Evolutionary conservation across 306 rosid species (phyloP).

Genomic region (Rosa multiflora): DNA sequence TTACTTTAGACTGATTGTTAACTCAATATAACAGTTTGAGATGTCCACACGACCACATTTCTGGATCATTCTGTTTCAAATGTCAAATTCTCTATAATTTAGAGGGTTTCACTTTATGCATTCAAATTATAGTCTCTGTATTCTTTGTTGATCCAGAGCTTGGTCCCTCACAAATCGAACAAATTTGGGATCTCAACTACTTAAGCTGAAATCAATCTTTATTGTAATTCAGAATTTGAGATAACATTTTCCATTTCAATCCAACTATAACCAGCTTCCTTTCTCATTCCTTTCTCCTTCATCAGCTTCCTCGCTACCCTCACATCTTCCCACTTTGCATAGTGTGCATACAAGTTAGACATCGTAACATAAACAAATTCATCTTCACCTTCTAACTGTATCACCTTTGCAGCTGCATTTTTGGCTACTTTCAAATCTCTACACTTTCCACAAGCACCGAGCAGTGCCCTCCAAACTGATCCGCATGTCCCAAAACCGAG

Average conservation of each 20-base stretch:
- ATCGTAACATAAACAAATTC: conserved; percentile 57
- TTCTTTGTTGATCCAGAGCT: background rate
- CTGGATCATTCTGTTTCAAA: background rate
- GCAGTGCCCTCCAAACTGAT: conserved; percentile 66
- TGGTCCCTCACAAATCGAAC: background rate
- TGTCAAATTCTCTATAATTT: background rate
- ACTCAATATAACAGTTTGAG: background rate
- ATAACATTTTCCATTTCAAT: conserved; percentile 36
- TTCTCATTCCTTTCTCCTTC: conserved; percentile 47
- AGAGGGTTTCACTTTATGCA: no score
- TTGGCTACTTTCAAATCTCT: conserved; percentile 48
- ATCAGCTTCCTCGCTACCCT: conserved; percentile 49
- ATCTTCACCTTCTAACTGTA: conserved; percentile 48
- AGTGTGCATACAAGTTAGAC: conserved; percentile 60
- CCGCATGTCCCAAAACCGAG: conserved; percentile 53
- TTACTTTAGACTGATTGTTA: no score
- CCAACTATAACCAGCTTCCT: conserved; percentile 64
- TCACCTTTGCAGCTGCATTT: conserved; percentile 58
- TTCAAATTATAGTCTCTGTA: no score
- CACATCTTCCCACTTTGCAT: conserved; percentile 67
- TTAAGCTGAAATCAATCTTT: background rate
- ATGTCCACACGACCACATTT: background rate
- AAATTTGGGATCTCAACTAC: background rate
- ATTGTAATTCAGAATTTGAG: background rate
- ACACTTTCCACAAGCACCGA: conserved; percentile 52